Conservation (phyloP, 495 filamentous ascomycete genomes). For the Penicillium bialowiezense region DNA sequence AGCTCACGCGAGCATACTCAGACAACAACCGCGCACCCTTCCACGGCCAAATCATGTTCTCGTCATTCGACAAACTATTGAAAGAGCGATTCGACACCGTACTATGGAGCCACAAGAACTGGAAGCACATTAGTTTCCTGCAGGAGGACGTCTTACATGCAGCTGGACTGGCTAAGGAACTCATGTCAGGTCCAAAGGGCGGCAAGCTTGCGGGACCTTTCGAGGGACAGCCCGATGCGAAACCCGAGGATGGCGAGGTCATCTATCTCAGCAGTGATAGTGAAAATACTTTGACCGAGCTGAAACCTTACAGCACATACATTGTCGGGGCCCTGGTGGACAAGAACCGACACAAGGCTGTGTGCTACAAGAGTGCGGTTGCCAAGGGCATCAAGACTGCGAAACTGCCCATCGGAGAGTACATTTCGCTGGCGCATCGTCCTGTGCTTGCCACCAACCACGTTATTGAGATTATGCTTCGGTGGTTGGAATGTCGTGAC, state of each 20-base stretch:
- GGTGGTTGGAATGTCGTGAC: constrained; percentile 82
- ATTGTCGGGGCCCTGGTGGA: constrained; percentile 95
- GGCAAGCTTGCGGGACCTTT: constrained; percentile 56
- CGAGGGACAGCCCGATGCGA: constrained; percentile 35
- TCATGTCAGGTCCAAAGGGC: constrained; percentile 53
- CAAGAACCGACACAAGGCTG: constrained; percentile 88
- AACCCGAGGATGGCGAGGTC: constrained; percentile 53
- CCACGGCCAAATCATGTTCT: constrained; percentile 67
- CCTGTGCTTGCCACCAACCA: constrained; percentile 89
- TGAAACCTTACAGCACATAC: constrained; percentile 84
- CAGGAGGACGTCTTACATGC: constrained; percentile 68
- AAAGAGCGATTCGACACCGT: constrained; percentile 76
- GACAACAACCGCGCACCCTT: constrained; percentile 69
- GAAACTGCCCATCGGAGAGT: constrained; percentile 88
- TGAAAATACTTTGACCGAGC: constrained; percentile 69
- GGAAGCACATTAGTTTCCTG: constrained; percentile 73
- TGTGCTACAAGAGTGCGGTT: constrained; percentile 81
- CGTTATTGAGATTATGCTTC: constrained; percentile 92
- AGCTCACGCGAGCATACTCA: constrained; percentile 85
- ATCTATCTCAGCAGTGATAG: constrained; percentile 91
- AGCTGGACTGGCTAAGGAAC: constrained; percentile 53
- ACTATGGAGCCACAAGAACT: constrained; percentile 63
- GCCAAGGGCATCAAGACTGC: constrained; percentile 78
- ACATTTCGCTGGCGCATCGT: constrained; percentile 81
- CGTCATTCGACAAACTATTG: constrained; percentile 72